A percentile compares a stretch with the other conserved stretches of the same genome.
These are phyloP conservation scores for Suillus subaureus DNA, from an alignment of 768 basidiomycete genomes.

Conservation along the genomic window DNA sequence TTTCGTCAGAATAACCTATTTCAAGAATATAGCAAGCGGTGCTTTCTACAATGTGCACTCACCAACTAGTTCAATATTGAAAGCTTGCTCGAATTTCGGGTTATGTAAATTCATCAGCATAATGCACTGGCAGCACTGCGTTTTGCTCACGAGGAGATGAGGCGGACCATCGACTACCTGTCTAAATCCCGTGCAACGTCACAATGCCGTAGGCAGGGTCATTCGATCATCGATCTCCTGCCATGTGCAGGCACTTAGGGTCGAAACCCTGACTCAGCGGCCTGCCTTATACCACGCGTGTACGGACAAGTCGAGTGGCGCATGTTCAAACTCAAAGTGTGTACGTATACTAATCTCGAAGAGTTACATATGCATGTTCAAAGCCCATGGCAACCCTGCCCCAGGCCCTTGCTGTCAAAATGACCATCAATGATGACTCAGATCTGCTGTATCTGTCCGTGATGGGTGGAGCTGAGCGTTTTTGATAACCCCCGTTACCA, in stretches of 20 bases:
- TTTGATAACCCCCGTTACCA: not conserved
- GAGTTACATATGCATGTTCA: not conserved
- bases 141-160: not conserved
- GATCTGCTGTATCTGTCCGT: not conserved
- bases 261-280: not conserved
- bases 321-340: not conserved
- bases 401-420: not conserved
- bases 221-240: not conserved
- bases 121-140: not conserved
- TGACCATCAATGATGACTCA: not conserved
- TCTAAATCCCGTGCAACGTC: not conserved
- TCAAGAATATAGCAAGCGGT: not conserved
- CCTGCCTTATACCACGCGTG: not conserved
- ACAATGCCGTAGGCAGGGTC: not conserved
- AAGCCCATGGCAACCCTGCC: not conserved
- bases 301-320: not conserved
- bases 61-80: not conserved
- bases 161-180: not conserved
- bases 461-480: not conserved
- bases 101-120: not conserved
- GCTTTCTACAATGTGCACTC: not conserved
- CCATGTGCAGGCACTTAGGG: not conserved
- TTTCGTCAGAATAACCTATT: not conserved
- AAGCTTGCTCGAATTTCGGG: not conserved
- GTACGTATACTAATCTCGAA: not conserved